Evolutionary conservation across 257 asterid genomes (phyloP), one percentile per base, ranked within the genome.

Genomic region (Misopates orontium): DNA sequence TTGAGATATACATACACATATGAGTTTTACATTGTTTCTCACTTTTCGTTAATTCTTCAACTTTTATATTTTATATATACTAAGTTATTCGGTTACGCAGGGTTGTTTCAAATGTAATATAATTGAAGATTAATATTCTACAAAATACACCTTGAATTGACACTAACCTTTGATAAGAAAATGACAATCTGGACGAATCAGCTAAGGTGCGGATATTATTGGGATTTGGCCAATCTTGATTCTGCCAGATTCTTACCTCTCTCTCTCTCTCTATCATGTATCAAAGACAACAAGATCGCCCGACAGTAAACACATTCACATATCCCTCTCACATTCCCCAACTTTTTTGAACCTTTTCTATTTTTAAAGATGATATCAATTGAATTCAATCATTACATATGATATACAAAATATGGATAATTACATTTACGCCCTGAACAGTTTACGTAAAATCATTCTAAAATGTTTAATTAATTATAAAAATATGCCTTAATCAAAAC

Each of bases 221-320:
- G 73, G 66, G 78, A 75, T 75, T 75, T 55, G 76, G 66, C 53
- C 59, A 68, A 68, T 74, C 72, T 56, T 71, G 85, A 80, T 80
- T 77, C 54, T 80, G 79, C 67, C 82, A 67, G 79, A 76, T 80
- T 68, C 72, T 70, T 42, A 68, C 56, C n/a, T n/a, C n/a, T n/a
- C n/a, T n/a, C 23, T 52, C 32, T 47, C 23, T 24, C 60, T 22
- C 20, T 36, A 64, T 69, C 47, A 32, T 50, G 55, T 63, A 48
- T 68, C 71, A 28, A 69, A n/a, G 41, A 51, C 68, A 73, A 70
- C 76, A 73, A 70, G 80, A 79, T 75, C 61, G 75, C 63, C 73
- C 47, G 72, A 55, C 71, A 57, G n/a, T 65, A 5, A 17, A 47
- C 69, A 25, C 18, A 44, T 48, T 49, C 53, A 70, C 42, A 20